Evolutionary conservation across 2,329 filamentous ascomycete species (phyloP), one percentile per base, ranked within the genome.

Genomic region (Geosmithia flava): DNA sequence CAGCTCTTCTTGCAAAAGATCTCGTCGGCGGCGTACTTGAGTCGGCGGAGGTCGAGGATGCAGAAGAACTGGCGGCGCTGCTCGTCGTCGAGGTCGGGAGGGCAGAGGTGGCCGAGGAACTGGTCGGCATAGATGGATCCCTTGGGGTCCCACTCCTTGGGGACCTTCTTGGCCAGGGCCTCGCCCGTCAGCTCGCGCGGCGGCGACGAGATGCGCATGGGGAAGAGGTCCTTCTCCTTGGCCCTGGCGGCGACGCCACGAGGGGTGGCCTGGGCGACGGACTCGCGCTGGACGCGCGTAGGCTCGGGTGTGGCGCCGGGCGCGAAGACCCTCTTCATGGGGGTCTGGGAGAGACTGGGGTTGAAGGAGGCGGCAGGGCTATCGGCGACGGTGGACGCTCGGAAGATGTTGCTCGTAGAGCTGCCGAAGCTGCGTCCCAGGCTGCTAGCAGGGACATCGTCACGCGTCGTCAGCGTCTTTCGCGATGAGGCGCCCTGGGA

Each of bases 31-130:
- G 76, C 73, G 55, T 79, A 78, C 61, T 81, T 81, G 44, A 81
- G 67, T 52, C 77, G 71, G 51, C 77, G 74, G 49, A 81, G 64
- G 56, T 81, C 77, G 53, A 81, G 74, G 52, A 81, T 74, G 57
- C 76, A 80, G 54, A 80, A 80, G 57, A 80, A 80, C 62, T 80
- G 77, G 49, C 76, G 73, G 45, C 75, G 70, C 60, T 80, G 76
- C 47, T 76, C 67, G 46, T 80, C 77, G 52, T 76, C 74, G 52
- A 80, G 72, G 42, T 76, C 71, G 23, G 70, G 62, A 2, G 77
- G 77, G 54, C 76, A 79, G 30, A 78, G 70, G 50, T 80, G 71
- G 1, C 68, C 66, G 40, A 81, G 64, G 49, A 73, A 80, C 59
- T 81, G 74, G 55, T 80, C 76, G 29, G 77, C 76, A 50, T 80